Conservation (phyloP, 1,284 basidiomycete species). For the Amylostereum areolatum region DNA sequence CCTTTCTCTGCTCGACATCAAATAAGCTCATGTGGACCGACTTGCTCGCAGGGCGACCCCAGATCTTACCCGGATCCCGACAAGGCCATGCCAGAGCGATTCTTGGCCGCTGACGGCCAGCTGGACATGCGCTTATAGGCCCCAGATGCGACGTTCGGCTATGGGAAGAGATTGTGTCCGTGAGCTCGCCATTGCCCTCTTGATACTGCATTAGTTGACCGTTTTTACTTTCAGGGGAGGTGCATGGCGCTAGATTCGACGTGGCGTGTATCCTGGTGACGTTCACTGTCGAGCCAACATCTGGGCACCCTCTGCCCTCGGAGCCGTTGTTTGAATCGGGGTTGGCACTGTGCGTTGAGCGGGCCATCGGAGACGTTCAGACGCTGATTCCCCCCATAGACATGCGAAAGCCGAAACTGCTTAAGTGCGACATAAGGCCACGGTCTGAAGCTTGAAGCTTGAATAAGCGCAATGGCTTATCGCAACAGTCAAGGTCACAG, state of each 20-base stretch:
- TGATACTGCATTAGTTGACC: too few species aligned
- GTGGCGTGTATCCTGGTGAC: slow-evolving; percentile 22
- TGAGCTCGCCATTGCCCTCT: too few species aligned
- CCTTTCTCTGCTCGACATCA: neutral
- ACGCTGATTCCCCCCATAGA: too few species aligned
- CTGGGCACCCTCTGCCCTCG: too few species aligned
- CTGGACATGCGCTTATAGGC: neutral
- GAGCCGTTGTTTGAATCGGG: too few species aligned
- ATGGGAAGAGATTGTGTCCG: slow-evolving; percentile 18
- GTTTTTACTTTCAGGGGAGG: slow-evolving; percentile 10
- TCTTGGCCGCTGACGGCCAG: slow-evolving; percentile 4
- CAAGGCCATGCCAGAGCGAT: slow-evolving; percentile 16
- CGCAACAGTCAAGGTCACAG: too few species aligned
- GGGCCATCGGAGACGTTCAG: too few species aligned
- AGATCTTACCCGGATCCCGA: slow-evolving; percentile 8
- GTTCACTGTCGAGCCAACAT: slow-evolving; percentile 20
- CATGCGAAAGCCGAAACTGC: too few species aligned
- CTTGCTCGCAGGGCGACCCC: slow-evolving; percentile 12
- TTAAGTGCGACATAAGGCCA: too few species aligned
- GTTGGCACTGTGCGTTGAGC: too few species aligned
- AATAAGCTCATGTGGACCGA: neutral
- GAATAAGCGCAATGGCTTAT: too few species aligned
- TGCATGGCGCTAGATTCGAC: slow-evolving; percentile 23
- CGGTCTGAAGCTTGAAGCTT: too few species aligned
- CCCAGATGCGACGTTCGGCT: slow-evolving; percentile 14